Percentiles rank a stretch among this genome's conserved stretches.
Conservation (phyloP, 495 filamentous ascomycete genomes). For the Lasiosphaeris hirsuta region DNA sequence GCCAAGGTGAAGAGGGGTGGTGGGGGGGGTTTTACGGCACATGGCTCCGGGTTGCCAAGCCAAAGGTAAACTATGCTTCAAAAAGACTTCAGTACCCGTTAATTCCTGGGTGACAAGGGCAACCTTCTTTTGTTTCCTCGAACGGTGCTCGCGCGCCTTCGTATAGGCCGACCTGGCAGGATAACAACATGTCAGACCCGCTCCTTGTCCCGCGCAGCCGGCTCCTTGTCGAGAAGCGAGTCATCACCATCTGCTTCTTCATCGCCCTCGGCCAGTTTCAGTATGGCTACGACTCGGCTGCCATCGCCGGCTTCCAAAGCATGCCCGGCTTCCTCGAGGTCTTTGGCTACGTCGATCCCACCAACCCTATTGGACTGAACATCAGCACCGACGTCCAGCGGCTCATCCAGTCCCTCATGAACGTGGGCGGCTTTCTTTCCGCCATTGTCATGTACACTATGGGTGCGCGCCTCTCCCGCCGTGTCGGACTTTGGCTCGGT, state of each 20-base stretch:
- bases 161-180: too few relatives aligned
- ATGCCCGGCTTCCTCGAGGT: slow-evolving; percentile 48
- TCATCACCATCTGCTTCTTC: slow-evolving; percentile 29
- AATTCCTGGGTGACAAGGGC: too few relatives aligned
- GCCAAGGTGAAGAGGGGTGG: too few relatives aligned
- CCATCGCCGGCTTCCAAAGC: slow-evolving; percentile 39
- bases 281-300: slow-evolving; percentile 42
- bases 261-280: slow-evolving; percentile 36
- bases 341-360: slow-evolving; percentile 42
- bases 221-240: slow-evolving; percentile 26
- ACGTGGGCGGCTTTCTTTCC: slow-evolving; percentile 38
- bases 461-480: slow-evolving; percentile 44
- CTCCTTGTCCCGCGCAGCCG: not conserved
- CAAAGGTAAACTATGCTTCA: too few relatives aligned
- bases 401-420: slow-evolving; percentile 42
- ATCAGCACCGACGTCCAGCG: slow-evolving; percentile 39
- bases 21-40: too few relatives aligned
- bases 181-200: too few relatives aligned
- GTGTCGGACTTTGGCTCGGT: slow-evolving; percentile 43
- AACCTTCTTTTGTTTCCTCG: too few relatives aligned
- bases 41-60: too few relatives aligned
- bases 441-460: slow-evolving; percentile 37
- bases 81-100: too few relatives aligned
- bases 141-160: too few relatives aligned
- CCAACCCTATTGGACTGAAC: slow-evolving; percentile 27